Conservation (phyloP, 805 yeast species). For the Metschnikowia gelsemii region DNA sequence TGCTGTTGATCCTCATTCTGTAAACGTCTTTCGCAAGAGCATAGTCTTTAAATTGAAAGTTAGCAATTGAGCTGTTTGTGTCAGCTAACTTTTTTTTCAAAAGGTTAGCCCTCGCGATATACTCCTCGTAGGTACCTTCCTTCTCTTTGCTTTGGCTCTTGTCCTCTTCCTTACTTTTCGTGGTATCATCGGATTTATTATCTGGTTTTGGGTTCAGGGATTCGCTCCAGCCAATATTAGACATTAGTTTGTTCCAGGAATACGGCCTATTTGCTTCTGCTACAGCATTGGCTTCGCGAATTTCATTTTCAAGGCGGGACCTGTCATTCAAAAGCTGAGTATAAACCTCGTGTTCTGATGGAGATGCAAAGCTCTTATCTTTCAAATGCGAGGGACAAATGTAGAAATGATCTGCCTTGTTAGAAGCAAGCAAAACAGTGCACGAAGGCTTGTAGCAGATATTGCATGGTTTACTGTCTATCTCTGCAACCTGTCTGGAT, state of each 20-base stretch:
- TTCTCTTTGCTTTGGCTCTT: conserved; percentile 14
- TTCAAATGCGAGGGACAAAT: conserved; percentile 48
- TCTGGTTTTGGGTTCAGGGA: conserved; percentile 13
- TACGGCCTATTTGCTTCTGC: conserved; percentile 33
- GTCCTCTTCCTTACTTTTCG: conserved; percentile 23
- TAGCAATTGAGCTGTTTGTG: conserved; percentile 23
- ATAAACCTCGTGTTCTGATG: conserved; percentile 38
- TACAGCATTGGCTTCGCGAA: conserved; percentile 23
- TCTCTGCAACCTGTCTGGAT: conserved; percentile 41
- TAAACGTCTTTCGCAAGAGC: conserved; percentile 43
- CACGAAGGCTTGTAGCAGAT: conserved; percentile 51
- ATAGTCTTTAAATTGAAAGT: conserved; percentile 38
- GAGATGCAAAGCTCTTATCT: conserved; percentile 48
- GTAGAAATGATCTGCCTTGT: conserved; percentile 53
- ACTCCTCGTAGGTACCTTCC: conserved; percentile 20
- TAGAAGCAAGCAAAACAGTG: conserved; percentile 46
- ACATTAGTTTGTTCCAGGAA: conserved; percentile 32
- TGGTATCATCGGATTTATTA: conserved; percentile 25
- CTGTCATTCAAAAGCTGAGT: conserved; percentile 25
- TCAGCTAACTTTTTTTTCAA: conserved; percentile 21
- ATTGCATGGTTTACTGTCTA: conserved; percentile 45
- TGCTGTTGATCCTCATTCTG: conserved; percentile 36
- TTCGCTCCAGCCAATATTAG: conserved; percentile 21
- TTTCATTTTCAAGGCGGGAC: conserved; percentile 20
- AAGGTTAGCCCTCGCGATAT: conserved; percentile 20